A percentile compares a stretch with the other conserved stretches of the same genome.
Conservation (phyloP, 768 basidiomycete species). For the Leccinum subtestaceum region DNA sequence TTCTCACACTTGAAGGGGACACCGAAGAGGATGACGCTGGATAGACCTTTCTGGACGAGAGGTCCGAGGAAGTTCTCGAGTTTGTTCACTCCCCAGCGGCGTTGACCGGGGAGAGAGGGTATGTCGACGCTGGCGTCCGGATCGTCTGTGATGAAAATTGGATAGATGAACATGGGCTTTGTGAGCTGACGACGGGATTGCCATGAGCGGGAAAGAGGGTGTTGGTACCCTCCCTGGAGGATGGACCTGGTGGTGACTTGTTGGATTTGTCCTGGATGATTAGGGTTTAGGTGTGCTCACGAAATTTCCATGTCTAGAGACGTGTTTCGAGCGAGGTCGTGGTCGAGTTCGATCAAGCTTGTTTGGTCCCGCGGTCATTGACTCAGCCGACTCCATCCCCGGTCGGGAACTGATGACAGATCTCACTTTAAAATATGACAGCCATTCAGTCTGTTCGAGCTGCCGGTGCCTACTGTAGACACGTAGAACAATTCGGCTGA, state of each 20-base stretch:
- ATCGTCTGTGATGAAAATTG: constrained; percentile 97
- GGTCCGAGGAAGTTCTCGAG: constrained; percentile 86
- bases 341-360: not conserved
- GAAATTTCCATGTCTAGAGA: constrained; percentile 42
- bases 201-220: constrained; percentile 85
- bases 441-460: not conserved
- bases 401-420: not conserved
- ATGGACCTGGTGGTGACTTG: constrained; percentile 50
- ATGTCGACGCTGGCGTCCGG: constrained; percentile 81
- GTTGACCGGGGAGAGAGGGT: constrained; percentile 76
- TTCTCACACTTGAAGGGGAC: constrained; percentile 81
- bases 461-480: not conserved
- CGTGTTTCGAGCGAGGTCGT: not conserved
- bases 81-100: constrained; percentile 92
- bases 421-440: not conserved
- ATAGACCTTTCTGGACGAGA: constrained; percentile 84
- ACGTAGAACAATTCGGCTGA: not conserved
- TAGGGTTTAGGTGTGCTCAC: constrained; percentile 30
- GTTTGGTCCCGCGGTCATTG: not conserved
- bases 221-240: constrained; percentile 91
- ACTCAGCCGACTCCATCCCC: not conserved
- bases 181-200: constrained; percentile 78
- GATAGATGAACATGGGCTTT: constrained; percentile 98
- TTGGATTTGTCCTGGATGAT: constrained; percentile 3
- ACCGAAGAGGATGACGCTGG: constrained; percentile 92